These are phyloP conservation scores for Candolleomyces aberdarensis DNA, from an alignment of 768 basidiomycete species.

Conservation along the genomic window DNA sequence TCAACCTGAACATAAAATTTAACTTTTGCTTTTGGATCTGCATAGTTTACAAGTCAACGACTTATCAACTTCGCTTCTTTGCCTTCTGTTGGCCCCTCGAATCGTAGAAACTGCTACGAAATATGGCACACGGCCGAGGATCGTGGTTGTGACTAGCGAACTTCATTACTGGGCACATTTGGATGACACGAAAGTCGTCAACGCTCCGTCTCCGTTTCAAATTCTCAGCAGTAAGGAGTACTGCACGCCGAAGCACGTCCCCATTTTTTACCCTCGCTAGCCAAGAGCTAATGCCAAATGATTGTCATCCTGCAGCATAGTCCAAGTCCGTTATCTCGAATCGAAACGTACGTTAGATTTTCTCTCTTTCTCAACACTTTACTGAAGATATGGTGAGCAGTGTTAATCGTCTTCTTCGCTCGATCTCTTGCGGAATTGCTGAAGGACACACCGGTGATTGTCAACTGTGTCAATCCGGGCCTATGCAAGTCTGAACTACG, in stretches of 20 bases:
- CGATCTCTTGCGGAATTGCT: slow-evolving; percentile 33
- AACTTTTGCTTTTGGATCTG: not conserved
- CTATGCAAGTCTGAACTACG: slow-evolving; percentile 36
- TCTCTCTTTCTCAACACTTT: too few relatives aligned
- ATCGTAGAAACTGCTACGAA: slow-evolving; percentile 32
- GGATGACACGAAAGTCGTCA: slow-evolving; percentile 15
- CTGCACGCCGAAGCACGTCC: slow-evolving; percentile 11
- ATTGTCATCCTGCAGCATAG: too few relatives aligned
- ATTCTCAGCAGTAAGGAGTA: slow-evolving; percentile 27
- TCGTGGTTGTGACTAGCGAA: slow-evolving; percentile 41
- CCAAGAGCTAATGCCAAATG: too few relatives aligned
- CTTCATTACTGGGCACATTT: slow-evolving; percentile 29
- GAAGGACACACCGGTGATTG: slow-evolving; percentile 23
- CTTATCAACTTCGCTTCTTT: slow-evolving; percentile 34
- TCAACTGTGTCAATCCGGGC: slow-evolving; percentile 39
- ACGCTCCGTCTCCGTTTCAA: slow-evolving; percentile 22
- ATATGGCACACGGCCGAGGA: slow-evolving; percentile 23
- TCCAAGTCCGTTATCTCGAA: too few relatives aligned
- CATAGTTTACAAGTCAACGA: slow-evolving; percentile 43
- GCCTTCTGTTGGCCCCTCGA: slow-evolving; percentile 36
- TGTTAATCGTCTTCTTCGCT: slow-evolving; percentile 37
- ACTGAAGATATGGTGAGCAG: slow-evolving; percentile 21
- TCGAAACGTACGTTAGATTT: too few relatives aligned
- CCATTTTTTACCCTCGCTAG: too few relatives aligned
- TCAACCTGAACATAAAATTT: not conserved